phyloP scores from a whole-genome alignment of 305 asterid species.

The Petunia hybrid region DNA sequence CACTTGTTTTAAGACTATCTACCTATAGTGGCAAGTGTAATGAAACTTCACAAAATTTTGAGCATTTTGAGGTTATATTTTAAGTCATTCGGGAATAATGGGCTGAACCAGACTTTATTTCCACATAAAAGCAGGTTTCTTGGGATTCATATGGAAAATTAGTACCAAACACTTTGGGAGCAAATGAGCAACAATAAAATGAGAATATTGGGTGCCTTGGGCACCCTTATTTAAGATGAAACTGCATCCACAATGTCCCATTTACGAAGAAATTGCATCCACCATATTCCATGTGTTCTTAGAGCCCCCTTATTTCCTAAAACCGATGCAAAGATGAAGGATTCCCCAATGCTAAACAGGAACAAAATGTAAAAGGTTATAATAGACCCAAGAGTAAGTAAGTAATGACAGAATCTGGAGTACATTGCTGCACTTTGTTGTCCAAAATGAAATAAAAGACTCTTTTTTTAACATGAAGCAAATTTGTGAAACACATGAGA shows the following conservation, averaged over 20 bases:
- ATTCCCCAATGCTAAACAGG: neutral
- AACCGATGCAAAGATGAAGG: neutral
- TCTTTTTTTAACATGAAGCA: neutral
- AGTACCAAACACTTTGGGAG: neutral
- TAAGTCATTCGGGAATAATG: neutral
- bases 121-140: neutral
- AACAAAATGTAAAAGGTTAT: neutral
- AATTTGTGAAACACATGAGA: neutral
- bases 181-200: neutral
- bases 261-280: too few species aligned
- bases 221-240: neutral
- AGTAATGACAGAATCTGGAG: neutral
- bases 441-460: neutral
- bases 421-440: neutral
- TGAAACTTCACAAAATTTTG: neutral
- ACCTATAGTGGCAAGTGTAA: neutral
- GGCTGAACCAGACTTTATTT: neutral
- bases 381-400: neutral
- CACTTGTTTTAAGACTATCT: neutral
- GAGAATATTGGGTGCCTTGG: neutral
- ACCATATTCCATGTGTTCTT: neutral
- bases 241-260: conserved; percentile 1
- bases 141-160: neutral
- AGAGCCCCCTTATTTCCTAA: neutral
- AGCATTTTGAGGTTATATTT: neutral